Conservation (phyloP, 176 grass and related monocot species). For the Elymus sibiricus region DNA sequence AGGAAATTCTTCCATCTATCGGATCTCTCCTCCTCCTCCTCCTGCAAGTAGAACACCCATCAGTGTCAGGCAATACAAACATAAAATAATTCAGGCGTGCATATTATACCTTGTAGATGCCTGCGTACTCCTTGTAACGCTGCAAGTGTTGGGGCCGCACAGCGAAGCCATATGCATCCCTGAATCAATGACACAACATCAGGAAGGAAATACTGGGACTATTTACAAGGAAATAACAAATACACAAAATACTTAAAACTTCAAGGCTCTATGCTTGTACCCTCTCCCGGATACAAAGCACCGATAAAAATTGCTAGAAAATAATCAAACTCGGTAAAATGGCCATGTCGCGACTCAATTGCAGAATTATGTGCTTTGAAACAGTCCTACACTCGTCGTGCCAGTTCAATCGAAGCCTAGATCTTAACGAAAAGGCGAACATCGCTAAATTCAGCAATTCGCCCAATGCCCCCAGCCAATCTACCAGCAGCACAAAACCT, state of each 20-base stretch:
- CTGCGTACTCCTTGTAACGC: conserved; percentile 92
- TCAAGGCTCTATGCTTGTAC: background rate
- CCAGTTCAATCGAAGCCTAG: conserved; percentile 34
- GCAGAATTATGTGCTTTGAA: background rate
- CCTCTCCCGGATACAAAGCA: conserved; percentile 4
- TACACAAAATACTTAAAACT: background rate
- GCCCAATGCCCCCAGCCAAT: conserved; percentile 16
- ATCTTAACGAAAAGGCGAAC: conserved; percentile 32
- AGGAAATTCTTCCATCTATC: conserved; percentile 95
- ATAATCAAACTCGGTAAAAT: background rate
- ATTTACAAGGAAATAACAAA: background rate
- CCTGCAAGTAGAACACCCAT: conserved; percentile 41
- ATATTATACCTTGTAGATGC: conserved; percentile 78
- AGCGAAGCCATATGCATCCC: conserved; percentile 91
- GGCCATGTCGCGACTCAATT: background rate
- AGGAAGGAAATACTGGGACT: background rate
- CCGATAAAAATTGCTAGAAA: background rate
- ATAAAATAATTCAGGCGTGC: background rate
- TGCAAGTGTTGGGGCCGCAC: conserved; percentile 96
- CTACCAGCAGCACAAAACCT: background rate
- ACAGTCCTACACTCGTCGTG: background rate
- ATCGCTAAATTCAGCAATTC: conserved; percentile 36
- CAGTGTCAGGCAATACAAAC: conserved; percentile 28
- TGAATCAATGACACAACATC: conserved; percentile 44
- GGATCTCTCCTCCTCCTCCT: conserved; percentile 99